A percentile compares a stretch with the other conserved stretches of the same genome.
Conservation (phyloP, 1,284 basidiomycete genomes). For the Moniliophthora roreri region DNA sequence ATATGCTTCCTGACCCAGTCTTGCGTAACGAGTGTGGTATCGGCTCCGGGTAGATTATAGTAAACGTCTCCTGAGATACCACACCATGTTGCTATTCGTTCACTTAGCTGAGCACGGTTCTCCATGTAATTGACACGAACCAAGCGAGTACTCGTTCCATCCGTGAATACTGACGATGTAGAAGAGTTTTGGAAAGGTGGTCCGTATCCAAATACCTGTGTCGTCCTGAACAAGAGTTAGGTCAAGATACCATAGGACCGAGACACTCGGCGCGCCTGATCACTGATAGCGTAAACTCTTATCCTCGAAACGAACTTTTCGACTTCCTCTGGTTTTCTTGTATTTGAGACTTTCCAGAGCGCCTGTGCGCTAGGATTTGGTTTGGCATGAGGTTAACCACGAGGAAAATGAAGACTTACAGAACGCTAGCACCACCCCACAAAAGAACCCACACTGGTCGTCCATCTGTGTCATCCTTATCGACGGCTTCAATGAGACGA, state of each 20-base stretch:
- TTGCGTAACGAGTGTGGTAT: conserved; percentile 1
- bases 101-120: neutral
- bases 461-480: conserved; percentile 4
- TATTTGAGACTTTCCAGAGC: neutral
- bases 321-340: neutral
- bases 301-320: conserved; percentile 5
- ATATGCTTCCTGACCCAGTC: conserved; percentile 7
- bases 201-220: conserved; percentile 6
- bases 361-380: conserved; percentile 7
- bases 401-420: neutral
- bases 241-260: neutral
- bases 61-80: conserved; percentile 4
- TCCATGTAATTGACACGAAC: neutral
- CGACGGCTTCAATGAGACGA: conserved; percentile 2
- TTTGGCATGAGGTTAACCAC: no score
- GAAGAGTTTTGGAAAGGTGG: conserved; percentile 5
- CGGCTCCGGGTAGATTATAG: neutral
- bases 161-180: conserved; percentile 8
- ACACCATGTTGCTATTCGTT: neutral
- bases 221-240: neutral
- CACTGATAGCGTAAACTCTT: conserved; percentile 6
- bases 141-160: conserved; percentile 4
- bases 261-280: neutral
- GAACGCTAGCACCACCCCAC: conserved; percentile 9
- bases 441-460: conserved; percentile 9